These are phyloP conservation scores for Syzygium syzygioides DNA, from an alignment of 441 rosid genomes.

Conservation along the genomic window DNA sequence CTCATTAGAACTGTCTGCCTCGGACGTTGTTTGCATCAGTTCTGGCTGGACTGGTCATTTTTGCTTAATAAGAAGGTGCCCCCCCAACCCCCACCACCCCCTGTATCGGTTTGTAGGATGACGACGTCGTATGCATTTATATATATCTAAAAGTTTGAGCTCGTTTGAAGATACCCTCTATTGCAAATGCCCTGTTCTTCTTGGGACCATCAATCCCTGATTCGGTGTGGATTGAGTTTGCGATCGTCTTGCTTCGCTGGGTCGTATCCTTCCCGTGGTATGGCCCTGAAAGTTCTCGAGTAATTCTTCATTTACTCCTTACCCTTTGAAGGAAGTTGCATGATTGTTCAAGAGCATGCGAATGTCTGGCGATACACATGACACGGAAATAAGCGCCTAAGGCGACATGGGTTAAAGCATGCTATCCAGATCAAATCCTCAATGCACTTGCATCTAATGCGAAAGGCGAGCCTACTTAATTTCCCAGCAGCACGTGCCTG, in stretches of 20 bases:
- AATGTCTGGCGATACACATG: background rate
- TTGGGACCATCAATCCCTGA: background rate
- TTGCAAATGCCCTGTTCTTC: background rate
- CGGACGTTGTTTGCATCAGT: background rate
- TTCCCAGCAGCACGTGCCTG: background rate
- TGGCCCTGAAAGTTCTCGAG: background rate
- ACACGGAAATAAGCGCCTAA: background rate
- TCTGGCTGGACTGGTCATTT: too few species aligned
- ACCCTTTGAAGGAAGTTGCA: background rate
- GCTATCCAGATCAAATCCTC: background rate
- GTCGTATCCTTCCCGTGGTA: background rate
- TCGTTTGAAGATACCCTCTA: background rate
- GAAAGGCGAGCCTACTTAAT: background rate
- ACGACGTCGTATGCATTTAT: too few species aligned
- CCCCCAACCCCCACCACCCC: too few species aligned
- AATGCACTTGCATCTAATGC: background rate
- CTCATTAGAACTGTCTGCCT: too few species aligned
- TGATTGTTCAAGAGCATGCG: background rate
- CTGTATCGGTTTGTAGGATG: too few species aligned
- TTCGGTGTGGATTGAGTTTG: background rate
- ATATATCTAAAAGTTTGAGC: background rate
- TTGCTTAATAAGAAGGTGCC: too few species aligned
- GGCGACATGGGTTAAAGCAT: background rate
- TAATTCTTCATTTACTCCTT: background rate
- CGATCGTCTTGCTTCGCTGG: background rate